phyloP scores from a whole-genome alignment of 495 filamentous ascomycete species.

The Penicillium egyptiacum region DNA sequence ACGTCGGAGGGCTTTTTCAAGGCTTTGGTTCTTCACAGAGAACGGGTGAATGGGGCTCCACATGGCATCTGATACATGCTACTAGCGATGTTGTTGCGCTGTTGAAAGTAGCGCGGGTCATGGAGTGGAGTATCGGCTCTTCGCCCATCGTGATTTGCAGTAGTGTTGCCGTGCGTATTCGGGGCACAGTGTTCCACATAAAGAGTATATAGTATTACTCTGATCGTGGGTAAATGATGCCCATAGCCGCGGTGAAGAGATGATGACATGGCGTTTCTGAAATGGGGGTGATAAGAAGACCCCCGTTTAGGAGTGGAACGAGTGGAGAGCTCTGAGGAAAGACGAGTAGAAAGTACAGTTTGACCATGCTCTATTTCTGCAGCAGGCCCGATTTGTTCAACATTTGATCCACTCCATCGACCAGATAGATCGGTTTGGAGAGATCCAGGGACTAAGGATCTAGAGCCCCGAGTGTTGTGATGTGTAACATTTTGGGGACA shows the following conservation, averaged over 20 bases:
- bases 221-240: not conserved
- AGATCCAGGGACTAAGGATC: conserved; percentile 18
- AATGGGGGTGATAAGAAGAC: not conserved
- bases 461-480: conserved; percentile 22
- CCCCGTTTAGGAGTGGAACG: not conserved
- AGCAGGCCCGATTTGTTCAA: not conserved
- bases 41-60: not conserved
- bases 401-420: conserved; percentile 14
- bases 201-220: not conserved
- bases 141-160: not conserved
- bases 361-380: not conserved
- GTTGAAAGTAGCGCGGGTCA: not conserved
- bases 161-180: not conserved
- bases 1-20: not conserved
- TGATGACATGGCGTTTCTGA: conserved; percentile 10
- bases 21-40: not conserved
- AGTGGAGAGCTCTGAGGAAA: not conserved
- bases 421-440: conserved; percentile 29
- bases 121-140: not conserved
- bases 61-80: conserved; percentile 5
- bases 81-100: not conserved
- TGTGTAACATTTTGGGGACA: conserved; percentile 28
- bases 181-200: conserved; percentile 3
- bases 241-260: conserved; percentile 6
- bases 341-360: conserved; percentile 2